These are phyloP conservation scores for Stephanocyclus meneghinianus DNA, from an alignment of 352 stramenopile species.

Conservation along the genomic window DNA sequence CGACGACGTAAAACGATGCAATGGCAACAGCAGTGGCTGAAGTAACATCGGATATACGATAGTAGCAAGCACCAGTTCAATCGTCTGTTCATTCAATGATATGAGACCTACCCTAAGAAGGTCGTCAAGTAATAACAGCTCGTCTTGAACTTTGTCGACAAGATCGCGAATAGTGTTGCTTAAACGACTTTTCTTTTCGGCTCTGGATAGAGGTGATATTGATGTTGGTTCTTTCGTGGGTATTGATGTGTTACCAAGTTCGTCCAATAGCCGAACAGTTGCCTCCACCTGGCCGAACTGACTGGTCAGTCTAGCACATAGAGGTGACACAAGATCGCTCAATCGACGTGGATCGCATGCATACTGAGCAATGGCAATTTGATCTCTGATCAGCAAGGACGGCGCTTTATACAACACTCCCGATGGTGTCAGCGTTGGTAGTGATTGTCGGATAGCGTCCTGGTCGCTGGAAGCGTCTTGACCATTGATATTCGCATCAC, in stretches of 20 bases:
- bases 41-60: slow-evolving; percentile 82
- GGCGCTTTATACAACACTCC: slow-evolving; percentile 67
- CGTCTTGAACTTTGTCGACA: slow-evolving; percentile 75
- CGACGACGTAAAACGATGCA: slow-evolving; percentile 29
- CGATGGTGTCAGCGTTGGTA: slow-evolving; percentile 53
- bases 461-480: slow-evolving; percentile 17
- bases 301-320: slow-evolving; percentile 74
- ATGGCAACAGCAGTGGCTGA: slow-evolving; percentile 64
- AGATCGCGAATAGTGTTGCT: slow-evolving; percentile 53
- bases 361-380: slow-evolving; percentile 75
- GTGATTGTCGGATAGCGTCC: slow-evolving; percentile 8
- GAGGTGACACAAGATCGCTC: slow-evolving; percentile 64
- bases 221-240: neutral
- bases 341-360: slow-evolving; percentile 71
- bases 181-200: slow-evolving; percentile 27
- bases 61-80: slow-evolving; percentile 83
- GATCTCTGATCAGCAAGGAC: slow-evolving; percentile 68
- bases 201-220: slow-evolving; percentile 17
- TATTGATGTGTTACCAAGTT: slow-evolving; percentile 27
- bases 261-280: slow-evolving; percentile 64
- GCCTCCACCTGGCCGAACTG: slow-evolving; percentile 74
- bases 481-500: neutral
- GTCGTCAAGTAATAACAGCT: slow-evolving; percentile 79
- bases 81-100: slow-evolving; percentile 80
- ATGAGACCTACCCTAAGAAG: slow-evolving; percentile 74